Conservation (phyloP, 331 rosid genomes). For the Quercus tomentella region DNA sequence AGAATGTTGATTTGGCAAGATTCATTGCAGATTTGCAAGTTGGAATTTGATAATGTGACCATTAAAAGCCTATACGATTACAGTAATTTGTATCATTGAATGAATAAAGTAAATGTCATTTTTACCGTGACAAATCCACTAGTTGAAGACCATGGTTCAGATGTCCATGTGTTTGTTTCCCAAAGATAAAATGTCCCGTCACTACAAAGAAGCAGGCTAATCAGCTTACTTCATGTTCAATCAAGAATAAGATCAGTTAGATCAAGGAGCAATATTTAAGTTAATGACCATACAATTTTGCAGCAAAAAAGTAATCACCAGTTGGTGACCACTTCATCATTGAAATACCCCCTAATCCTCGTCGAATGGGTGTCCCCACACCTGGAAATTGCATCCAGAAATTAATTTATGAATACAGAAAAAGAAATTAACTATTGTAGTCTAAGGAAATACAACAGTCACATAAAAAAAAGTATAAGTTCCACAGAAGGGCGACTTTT, state of each 20-base stretch:
- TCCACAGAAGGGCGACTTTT: neutral
- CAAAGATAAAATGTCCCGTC: constrained; percentile 96
- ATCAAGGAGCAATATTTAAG: neutral
- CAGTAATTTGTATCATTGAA: neutral
- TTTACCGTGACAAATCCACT: constrained; percentile 89
- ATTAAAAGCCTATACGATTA: neutral
- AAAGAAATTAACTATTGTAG: neutral
- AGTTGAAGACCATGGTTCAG: constrained; percentile 87
- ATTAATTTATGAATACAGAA: constrained; percentile 9
- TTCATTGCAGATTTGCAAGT: too few species aligned
- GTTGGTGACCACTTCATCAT: constrained; percentile 94
- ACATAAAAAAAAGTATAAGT: neutral
- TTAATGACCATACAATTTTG: constrained; percentile 60
- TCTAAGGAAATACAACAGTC: neutral
- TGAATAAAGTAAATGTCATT: neutral
- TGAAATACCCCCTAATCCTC: constrained; percentile 90
- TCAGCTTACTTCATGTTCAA: constrained; percentile 18
- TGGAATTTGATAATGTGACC: neutral
- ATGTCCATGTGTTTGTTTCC: constrained; percentile 98
- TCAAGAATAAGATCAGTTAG: constrained; percentile 2
- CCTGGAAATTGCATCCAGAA: constrained; percentile 45
- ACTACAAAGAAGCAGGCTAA: constrained; percentile 37
- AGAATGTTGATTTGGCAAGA: too few species aligned
- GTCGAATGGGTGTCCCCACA: constrained; percentile 81
- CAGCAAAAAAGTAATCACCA: constrained; percentile 92